phyloP scores from a whole-genome alignment of 257 asterid genomes.

The Fraxinus pennsylvanica region DNA sequence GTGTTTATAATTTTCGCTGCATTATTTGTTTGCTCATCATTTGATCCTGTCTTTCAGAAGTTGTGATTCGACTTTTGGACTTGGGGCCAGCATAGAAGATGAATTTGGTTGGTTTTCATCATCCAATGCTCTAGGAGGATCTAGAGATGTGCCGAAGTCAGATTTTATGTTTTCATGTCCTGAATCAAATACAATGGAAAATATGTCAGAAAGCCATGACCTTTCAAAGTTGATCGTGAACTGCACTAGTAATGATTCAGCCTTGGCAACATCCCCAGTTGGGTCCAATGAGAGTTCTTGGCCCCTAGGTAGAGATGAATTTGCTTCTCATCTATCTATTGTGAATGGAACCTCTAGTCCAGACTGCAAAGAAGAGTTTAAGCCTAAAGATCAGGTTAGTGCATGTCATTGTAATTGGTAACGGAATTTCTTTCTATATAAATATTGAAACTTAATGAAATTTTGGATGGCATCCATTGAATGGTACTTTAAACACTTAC shows the following conservation, averaged over 20 bases:
- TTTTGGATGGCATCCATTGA: background rate
- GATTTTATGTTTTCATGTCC: conserved; percentile 50
- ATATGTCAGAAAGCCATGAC: conserved; percentile 36
- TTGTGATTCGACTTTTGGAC: conserved; percentile 80
- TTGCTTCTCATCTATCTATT: conserved; percentile 48
- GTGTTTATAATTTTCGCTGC: conserved; percentile 22
- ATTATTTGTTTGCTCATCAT: conserved; percentile 28
- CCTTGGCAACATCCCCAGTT: conserved; percentile 38
- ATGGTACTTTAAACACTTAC: too few species aligned
- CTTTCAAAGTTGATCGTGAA: conserved; percentile 28
- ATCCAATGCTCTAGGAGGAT: conserved; percentile 48
- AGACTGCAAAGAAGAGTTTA: conserved; percentile 40
- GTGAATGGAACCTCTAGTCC: conserved; percentile 38
- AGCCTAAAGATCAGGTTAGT: conserved; percentile 46
- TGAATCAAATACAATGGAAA: conserved; percentile 40
- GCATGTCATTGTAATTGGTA: conserved; percentile 10
- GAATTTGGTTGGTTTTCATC: conserved; percentile 71
- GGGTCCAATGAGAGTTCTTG: conserved; percentile 47
- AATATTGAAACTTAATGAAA: background rate
- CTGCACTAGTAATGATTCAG: conserved; percentile 35
- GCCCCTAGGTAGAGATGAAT: conserved; percentile 38
- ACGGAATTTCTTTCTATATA: conserved; percentile 14
- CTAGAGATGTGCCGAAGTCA: conserved; percentile 31
- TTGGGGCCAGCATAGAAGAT: conserved; percentile 60
- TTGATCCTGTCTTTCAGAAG: conserved; percentile 48